Evolutionary conservation across 768 basidiomycete species (phyloP), one percentile per base, ranked within the genome.

Genomic region (Multifurca ochricompacta): DNA sequence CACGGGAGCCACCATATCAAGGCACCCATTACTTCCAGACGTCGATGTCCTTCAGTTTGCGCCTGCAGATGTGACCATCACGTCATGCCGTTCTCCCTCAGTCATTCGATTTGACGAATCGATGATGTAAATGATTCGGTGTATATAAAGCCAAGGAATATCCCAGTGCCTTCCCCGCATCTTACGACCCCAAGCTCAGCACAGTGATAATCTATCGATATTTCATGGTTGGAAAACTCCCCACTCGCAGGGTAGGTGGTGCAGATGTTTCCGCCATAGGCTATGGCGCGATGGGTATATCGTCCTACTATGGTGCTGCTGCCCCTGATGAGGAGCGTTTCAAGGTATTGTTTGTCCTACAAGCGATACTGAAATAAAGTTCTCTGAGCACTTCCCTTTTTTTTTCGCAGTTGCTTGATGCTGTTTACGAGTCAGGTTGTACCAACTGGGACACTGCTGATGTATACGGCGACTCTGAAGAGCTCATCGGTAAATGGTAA

Each of bases 271-370:
- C 74, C 6, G 75, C 75, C 19, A 72, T 85, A 10, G 82, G 82
- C 2, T 82, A 78, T 53, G 83, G 83, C 5, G 68, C 74, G 6
- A 83, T 83, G 82, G 81, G 79, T 6, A 61, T 83, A 10, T 74
- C 75, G 13, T 70, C 67, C 1, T 70, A 63, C 40, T 81, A 81
- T 52, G 80, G 81, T n/a, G 53, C 63, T 2, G 62, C 65, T 0
- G 68, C 68, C 13, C 54, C 71, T 3, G 82, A 85, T 54, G 80
- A 84, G 58, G 79, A 83, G 48, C 71, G 80, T 2, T 74, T 85
- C 60, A 77, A 74, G 72, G 63, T 74, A 16, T 27, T 30, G 10
- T 18, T 31, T 8, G 16, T 13, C 42, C 13, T 40, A 36, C 18
- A 36, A 7, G n/a, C 28, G 1, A 7, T 19, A 23, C 44, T 2